Percentiles rank a stretch among this genome's conserved stretches.
These are phyloP conservation scores for Eucalyptus dawsonii DNA, from an alignment of 345 rosid genomes.

Conservation along the genomic window DNA sequence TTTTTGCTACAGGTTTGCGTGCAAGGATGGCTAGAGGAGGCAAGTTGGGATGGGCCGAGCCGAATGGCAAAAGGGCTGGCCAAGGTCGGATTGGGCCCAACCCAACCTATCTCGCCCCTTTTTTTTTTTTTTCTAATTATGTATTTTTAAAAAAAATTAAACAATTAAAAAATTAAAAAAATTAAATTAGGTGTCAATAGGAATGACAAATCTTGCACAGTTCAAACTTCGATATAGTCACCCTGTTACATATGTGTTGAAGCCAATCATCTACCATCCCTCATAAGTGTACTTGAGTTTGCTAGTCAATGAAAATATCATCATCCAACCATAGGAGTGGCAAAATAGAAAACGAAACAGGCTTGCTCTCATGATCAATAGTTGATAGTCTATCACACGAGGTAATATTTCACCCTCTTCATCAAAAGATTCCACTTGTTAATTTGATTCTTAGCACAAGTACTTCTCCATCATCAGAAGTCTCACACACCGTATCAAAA, in stretches of 20 bases:
- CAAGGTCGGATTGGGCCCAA: too few relatives aligned
- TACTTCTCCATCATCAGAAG: conserved; percentile 54
- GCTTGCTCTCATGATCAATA: conserved; percentile 8
- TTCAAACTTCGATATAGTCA: conserved; percentile 31
- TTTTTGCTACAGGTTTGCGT: too few relatives aligned
- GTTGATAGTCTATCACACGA: background rate
- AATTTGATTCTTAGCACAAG: conserved; percentile 12
- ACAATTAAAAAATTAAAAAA: too few relatives aligned
- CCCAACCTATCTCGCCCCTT: too few relatives aligned
- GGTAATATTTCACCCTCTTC: background rate
- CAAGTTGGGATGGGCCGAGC: too few relatives aligned
- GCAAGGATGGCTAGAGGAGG: too few relatives aligned
- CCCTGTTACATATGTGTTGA: conserved; percentile 12
- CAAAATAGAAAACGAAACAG: conserved; percentile 15
- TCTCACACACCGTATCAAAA: conserved; percentile 50
- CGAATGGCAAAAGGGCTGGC: too few relatives aligned
- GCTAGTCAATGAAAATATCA: background rate
- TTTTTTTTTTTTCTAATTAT: too few relatives aligned
- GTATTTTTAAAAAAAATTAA: too few relatives aligned
- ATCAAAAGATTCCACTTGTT: background rate
- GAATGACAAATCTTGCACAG: conserved; percentile 12
- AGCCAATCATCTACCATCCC: conserved; percentile 24
- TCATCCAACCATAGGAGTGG: conserved; percentile 19
- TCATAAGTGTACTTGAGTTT: conserved; percentile 7
- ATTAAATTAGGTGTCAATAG: too few relatives aligned